These are phyloP conservation scores for Lumnitzera littorea DNA, from an alignment of 345 rosid species.

Conservation along the genomic window DNA sequence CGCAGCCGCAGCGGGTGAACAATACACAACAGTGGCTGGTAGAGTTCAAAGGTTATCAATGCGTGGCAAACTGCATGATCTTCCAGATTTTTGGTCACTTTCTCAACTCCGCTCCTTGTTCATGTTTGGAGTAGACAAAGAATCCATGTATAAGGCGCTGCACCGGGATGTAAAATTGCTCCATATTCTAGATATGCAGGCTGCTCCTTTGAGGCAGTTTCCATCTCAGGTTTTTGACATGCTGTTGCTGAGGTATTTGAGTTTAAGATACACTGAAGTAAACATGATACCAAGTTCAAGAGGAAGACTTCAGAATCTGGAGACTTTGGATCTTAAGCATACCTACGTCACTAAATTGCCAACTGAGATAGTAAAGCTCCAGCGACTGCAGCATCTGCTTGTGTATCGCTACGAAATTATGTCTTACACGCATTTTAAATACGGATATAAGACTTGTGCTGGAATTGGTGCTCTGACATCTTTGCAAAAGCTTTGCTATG, in stretches of 20 bases:
- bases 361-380: conserved; percentile 12
- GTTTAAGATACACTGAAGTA: conserved; percentile 18
- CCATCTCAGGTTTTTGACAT: conserved; percentile 13
- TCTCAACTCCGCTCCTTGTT: conserved; percentile 14
- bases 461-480: conserved; percentile 12
- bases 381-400: conserved; percentile 17
- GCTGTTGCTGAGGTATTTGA: conserved; percentile 16
- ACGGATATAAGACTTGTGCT: conserved; percentile 9
- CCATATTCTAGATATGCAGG: conserved; percentile 19
- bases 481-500: conserved; percentile 19
- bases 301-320: conserved; percentile 17
- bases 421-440: conserved; percentile 6
- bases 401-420: conserved; percentile 17
- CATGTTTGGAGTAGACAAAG: conserved; percentile 5
- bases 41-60: conserved; percentile 17
- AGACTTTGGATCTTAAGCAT: conserved; percentile 29
- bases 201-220: conserved; percentile 10
- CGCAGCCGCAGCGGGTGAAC: conserved; percentile 2
- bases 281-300: conserved; percentile 18
- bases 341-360: conserved; percentile 17
- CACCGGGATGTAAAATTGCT: conserved; percentile 8
- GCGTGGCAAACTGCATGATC: neutral
- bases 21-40: neutral
- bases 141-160: neutral
- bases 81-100: neutral